Evolutionary conservation across 768 basidiomycete species (phyloP).

Genomic region (Phaffia australis): DNA sequence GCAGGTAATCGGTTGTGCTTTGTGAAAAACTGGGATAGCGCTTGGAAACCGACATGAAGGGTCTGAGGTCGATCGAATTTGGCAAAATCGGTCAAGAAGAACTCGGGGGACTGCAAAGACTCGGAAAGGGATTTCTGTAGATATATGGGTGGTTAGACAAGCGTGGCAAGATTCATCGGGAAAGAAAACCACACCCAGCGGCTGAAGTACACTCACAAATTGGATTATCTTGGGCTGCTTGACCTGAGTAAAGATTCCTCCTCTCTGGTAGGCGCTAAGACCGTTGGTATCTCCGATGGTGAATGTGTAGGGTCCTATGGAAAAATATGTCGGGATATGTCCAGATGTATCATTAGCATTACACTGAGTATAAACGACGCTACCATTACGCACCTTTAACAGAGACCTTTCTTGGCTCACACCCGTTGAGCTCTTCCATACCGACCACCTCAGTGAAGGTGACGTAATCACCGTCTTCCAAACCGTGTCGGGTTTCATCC

Average conservation of each 20-base stretch:
- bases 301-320: slow-evolving; percentile 78
- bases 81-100: slow-evolving; percentile 89
- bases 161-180: not conserved
- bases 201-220: slow-evolving; percentile 54
- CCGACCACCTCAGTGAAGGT: slow-evolving; percentile 94
- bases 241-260: slow-evolving; percentile 94
- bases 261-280: slow-evolving; percentile 64
- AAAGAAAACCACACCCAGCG: not conserved
- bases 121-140: slow-evolving; percentile 83
- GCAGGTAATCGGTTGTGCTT: slow-evolving; percentile 61
- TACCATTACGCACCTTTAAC: slow-evolving; percentile 54
- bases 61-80: slow-evolving; percentile 88
- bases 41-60: slow-evolving; percentile 89
- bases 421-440: slow-evolving; percentile 79
- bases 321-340: not conserved
- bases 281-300: slow-evolving; percentile 81
- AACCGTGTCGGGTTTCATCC: slow-evolving; percentile 91
- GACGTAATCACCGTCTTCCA: slow-evolving; percentile 97
- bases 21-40: slow-evolving; percentile 62
- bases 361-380: not conserved
- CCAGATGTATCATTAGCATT: not conserved
- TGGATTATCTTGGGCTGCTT: slow-evolving; percentile 96
- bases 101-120: slow-evolving; percentile 67
- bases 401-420: slow-evolving; percentile 78
- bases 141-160: not conserved